Percentiles rank a stretch among this genome's conserved stretches.
These are phyloP conservation scores for Blastomyces gilchristii DNA, from an alignment of 2,329 filamentous ascomycete genomes.

Conservation along the genomic window DNA sequence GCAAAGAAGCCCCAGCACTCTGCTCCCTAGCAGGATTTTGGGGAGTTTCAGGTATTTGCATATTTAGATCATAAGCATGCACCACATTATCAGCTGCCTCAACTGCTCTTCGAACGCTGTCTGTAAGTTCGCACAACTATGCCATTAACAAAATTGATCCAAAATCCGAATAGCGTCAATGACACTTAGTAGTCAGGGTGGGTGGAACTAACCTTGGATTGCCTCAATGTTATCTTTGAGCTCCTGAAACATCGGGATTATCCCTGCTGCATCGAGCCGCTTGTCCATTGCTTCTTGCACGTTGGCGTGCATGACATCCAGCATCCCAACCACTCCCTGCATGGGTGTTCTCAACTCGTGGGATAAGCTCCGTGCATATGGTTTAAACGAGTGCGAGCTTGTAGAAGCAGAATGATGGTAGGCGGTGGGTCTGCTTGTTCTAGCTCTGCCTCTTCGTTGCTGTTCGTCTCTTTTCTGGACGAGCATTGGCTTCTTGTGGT, in stretches of 20 bases:
- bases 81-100: conserved; percentile 68
- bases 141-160: background rate
- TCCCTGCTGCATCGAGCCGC: conserved; percentile 38
- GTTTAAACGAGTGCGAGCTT: conserved; percentile 44
- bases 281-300: conserved; percentile 55
- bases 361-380: conserved; percentile 61
- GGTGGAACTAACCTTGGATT: conserved; percentile 47
- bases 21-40: conserved; percentile 33
- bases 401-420: conserved; percentile 18
- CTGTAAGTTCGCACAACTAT: conserved; percentile 27
- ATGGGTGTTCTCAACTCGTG: conserved; percentile 64
- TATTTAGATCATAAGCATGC: conserved; percentile 64
- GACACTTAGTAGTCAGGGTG: background rate
- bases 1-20: conserved; percentile 21
- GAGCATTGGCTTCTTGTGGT: background rate
- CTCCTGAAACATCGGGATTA: conserved; percentile 49
- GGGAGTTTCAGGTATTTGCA: conserved; percentile 59
- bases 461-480: conserved; percentile 32
- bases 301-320: conserved; percentile 66
- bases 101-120: conserved; percentile 60
- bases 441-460: conserved; percentile 33
- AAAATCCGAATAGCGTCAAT: background rate
- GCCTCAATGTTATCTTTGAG: conserved; percentile 61
- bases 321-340: conserved; percentile 66
- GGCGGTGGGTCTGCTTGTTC: conserved; percentile 18